phyloP scores from a whole-genome alignment of 331 rosid species.

The Pyracantha coccinea region DNA sequence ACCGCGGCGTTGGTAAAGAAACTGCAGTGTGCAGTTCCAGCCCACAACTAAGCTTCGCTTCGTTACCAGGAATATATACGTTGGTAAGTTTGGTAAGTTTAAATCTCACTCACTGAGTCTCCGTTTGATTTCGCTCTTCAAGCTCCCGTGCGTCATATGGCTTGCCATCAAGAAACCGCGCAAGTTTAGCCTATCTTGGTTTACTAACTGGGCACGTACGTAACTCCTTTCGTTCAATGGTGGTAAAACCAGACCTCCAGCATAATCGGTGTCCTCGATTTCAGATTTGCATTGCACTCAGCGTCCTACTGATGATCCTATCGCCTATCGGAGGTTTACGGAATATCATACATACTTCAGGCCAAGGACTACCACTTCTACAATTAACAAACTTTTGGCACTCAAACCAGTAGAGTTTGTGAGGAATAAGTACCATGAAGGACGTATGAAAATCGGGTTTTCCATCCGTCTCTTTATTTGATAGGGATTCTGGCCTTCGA shows the following conservation, averaged over 20 bases:
- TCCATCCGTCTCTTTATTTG: not conserved
- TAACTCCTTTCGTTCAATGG: not conserved
- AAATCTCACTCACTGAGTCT: not conserved
- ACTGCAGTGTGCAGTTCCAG: conserved; percentile 33
- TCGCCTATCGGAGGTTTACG: conserved; percentile 79
- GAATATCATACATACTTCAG: conserved; percentile 38
- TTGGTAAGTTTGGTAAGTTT: conserved; percentile 33
- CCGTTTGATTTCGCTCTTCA: conserved; percentile 4
- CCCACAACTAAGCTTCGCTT: conserved; percentile 46
- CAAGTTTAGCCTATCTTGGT: conserved; percentile 33
- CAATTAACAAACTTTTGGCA: conserved; percentile 19
- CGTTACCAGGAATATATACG: conserved; percentile 40
- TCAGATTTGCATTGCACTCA: conserved; percentile 70
- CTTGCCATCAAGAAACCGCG: conserved; percentile 38
- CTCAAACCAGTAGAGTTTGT: not conserved
- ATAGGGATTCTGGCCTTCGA: not conserved
- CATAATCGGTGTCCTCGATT: conserved; percentile 14
- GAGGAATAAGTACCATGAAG: not conserved
- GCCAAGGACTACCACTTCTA: conserved; percentile 58
- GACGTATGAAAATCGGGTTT: not conserved
- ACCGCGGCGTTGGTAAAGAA: conserved; percentile 37
- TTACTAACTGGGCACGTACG: conserved; percentile 52
- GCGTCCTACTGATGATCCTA: conserved; percentile 43
- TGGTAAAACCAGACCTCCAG: not conserved
- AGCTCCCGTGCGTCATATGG: conserved; percentile 45